A percentile compares a stretch with the other conserved stretches of the same genome.
Conservation (phyloP, 345 rosid species). For the Arabidopsis arenosa region DNA sequence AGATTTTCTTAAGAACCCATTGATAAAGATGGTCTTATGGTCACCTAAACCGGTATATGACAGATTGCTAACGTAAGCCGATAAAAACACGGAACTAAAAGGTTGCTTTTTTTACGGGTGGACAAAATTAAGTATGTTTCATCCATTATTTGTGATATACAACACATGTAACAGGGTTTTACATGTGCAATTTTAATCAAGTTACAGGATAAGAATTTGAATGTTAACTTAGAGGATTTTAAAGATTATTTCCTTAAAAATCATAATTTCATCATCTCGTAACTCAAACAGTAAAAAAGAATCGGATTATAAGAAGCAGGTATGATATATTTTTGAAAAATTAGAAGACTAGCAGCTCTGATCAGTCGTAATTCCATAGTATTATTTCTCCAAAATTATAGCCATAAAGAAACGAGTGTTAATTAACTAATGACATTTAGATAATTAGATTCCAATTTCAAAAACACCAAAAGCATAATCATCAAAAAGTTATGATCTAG, state of each 20-base stretch:
- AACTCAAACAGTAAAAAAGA: background rate
- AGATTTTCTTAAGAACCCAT: too few relatives aligned
- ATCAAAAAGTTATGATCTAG: conserved; percentile 3
- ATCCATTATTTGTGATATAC: background rate
- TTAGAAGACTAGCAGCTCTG: background rate
- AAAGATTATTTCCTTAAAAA: background rate
- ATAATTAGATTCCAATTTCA: background rate
- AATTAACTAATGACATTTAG: background rate
- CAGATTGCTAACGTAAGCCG: conserved; percentile 12
- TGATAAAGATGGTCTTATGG: too few relatives aligned
- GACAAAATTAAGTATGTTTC: background rate
- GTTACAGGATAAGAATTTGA: too few relatives aligned
- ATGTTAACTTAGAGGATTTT: too few relatives aligned
- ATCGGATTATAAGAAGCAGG: background rate
- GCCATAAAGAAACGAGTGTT: background rate
- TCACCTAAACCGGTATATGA: background rate
- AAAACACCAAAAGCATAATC: background rate
- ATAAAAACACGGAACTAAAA: conserved; percentile 15
- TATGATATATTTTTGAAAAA: background rate
- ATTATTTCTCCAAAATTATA: too few relatives aligned
- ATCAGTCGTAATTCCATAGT: background rate
- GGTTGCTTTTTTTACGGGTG: conserved; percentile 6
- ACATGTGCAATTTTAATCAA: too few relatives aligned
- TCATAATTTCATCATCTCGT: background rate
- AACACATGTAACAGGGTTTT: background rate